Percentiles rank a stretch among this genome's conserved stretches.
Conservation (phyloP, 768 basidiomycete genomes). For the Rhizopogon vinicolor region DNA sequence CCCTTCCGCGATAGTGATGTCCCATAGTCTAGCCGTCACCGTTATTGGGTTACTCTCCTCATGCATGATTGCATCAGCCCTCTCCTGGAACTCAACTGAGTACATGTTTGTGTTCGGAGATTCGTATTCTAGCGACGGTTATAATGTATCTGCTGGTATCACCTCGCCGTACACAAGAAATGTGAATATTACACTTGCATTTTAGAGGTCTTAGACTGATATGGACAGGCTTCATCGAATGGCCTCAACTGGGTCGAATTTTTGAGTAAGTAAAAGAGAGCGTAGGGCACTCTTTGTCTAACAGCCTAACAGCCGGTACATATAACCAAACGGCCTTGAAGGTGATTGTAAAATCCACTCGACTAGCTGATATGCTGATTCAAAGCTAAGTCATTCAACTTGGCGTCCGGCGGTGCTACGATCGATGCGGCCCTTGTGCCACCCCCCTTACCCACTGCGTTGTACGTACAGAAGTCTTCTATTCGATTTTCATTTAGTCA, state of each 20-base stretch:
- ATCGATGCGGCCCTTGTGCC: constrained; percentile 54
- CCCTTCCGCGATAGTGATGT: constrained; percentile 10
- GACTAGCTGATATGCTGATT: neutral
- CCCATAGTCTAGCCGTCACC: neutral
- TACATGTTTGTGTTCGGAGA: constrained; percentile 61
- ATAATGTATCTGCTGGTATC: constrained; percentile 48
- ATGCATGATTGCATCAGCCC: constrained; percentile 12
- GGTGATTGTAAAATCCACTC: constrained; percentile 22
- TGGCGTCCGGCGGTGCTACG: constrained; percentile 64
- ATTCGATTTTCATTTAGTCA: neutral
- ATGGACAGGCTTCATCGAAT: constrained; percentile 48
- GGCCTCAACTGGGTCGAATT: constrained; percentile 61
- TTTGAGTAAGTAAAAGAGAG: constrained; percentile 32
- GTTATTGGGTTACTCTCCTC: constrained; percentile 2
- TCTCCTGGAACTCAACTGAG: constrained; percentile 48
- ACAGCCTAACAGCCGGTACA: constrained; percentile 32
- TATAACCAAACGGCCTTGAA: constrained; percentile 54
- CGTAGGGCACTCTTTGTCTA: neutral
- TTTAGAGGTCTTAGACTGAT: neutral
- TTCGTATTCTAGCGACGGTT: constrained; percentile 58
- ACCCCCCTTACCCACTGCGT: constrained; percentile 46
- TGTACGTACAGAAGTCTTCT: constrained; percentile 33
- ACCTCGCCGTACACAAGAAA: constrained; percentile 46
- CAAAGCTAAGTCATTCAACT: constrained; percentile 51
- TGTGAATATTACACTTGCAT: constrained; percentile 28